A percentile compares a stretch with the other conserved stretches of the same genome.
Conservation (phyloP, 139 green algal species). For the Diplosphaera chodatii region DNA sequence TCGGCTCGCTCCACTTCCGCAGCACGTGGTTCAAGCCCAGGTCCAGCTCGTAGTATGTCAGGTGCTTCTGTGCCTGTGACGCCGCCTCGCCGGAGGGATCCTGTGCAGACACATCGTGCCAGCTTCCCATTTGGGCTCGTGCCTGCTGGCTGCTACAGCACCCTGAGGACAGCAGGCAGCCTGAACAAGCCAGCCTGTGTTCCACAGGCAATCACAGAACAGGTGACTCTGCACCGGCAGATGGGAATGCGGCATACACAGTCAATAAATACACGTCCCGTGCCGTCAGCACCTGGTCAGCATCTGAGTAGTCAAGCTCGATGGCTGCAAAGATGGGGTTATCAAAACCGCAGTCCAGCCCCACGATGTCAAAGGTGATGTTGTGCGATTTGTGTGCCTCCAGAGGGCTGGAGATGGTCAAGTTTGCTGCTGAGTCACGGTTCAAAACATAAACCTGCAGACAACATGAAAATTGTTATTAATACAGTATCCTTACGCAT, state of each 20-base stretch:
- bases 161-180: too few relatives aligned
- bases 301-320: conserved; percentile 93
- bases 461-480: too few relatives aligned
- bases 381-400: conserved; percentile 93
- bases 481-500: too few relatives aligned
- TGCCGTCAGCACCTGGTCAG: conserved; percentile 77
- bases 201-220: too few relatives aligned
- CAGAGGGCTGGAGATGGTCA: conserved; percentile 96
- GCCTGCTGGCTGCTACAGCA: too few relatives aligned
- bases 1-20: conserved; percentile 79
- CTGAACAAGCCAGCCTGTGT: too few relatives aligned
- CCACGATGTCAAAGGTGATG: conserved; percentile 76
- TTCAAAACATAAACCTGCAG: conserved; percentile 91
- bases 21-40: conserved; percentile 97
- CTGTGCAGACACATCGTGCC: conserved; percentile 24
- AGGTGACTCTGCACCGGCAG: too few relatives aligned
- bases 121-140: too few relatives aligned
- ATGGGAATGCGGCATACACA: too few relatives aligned
- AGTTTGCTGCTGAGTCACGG: conserved; percentile 81
- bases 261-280: too few relatives aligned
- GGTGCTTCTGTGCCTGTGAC: conserved; percentile 87
- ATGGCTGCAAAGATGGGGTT: conserved; percentile 98
- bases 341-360: conserved; percentile 95
- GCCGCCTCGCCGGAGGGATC: conserved; percentile 83
- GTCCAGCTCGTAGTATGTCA: conserved; percentile 97